Percentiles rank a stretch among this genome's conserved stretches.
Conservation (phyloP, 371 early-diverging fungal species). For the Dichotomocladium elegans region DNA sequence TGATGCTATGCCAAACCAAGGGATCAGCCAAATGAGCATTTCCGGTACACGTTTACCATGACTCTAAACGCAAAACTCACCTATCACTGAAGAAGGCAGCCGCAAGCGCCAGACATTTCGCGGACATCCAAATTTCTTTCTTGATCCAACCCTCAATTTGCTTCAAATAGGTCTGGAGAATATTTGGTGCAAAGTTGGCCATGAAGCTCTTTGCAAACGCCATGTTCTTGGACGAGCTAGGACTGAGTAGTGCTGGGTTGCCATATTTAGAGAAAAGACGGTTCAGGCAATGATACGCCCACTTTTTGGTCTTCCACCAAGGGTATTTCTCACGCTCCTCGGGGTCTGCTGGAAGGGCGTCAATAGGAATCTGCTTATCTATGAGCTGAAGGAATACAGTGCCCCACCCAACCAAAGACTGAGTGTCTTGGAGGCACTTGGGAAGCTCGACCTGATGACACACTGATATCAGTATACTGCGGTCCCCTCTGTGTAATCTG, state of each 20-base stretch:
- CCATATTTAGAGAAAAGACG: constrained; percentile 77
- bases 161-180: constrained; percentile 72
- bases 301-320: constrained; percentile 92
- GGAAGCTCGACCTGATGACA: constrained; percentile 57
- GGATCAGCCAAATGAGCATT: not conserved
- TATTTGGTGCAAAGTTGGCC: constrained; percentile 80
- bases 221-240: constrained; percentile 54
- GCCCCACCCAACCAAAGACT: constrained; percentile 80
- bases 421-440: constrained; percentile 59
- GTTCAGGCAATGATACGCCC: constrained; percentile 86
- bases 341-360: constrained; percentile 49
- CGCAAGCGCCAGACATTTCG: constrained; percentile 44
- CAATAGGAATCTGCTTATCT: constrained; percentile 57
- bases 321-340: constrained; percentile 75
- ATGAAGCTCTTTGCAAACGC: constrained; percentile 78
- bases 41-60: not conserved
- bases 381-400: constrained; percentile 77
- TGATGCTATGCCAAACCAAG: constrained; percentile 53
- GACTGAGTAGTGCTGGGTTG: constrained; percentile 57
- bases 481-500: too few species aligned
- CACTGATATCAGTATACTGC: not conserved
- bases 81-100: constrained; percentile 55
- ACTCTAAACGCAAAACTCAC: constrained; percentile 15
- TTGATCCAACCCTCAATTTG: constrained; percentile 73
- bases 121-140: constrained; percentile 62